phyloP scores from a whole-genome alignment of 2,329 filamentous ascomycete species.

The Aspergillus novofumigatus region DNA sequence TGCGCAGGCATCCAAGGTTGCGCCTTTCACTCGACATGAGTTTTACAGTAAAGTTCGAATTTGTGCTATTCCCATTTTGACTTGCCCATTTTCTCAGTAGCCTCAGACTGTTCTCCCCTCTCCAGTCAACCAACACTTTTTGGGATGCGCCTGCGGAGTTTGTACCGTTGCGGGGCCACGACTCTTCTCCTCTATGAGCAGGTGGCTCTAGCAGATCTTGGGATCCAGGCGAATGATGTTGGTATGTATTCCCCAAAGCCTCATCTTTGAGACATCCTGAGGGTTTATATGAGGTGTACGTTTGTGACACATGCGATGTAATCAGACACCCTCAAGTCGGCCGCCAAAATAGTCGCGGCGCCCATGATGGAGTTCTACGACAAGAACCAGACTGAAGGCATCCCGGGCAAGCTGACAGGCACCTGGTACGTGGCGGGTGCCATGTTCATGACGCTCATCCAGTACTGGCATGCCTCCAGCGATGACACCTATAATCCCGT shows the following conservation, averaged over 20 bases:
- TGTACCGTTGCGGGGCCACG: neutral
- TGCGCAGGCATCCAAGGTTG: too few species aligned
- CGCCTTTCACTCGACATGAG: too few species aligned
- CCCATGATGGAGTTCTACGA: conserved; percentile 49
- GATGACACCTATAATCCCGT: conserved; percentile 58
- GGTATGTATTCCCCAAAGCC: conserved; percentile 4
- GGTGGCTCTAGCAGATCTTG: neutral
- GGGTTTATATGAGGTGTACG: neutral
- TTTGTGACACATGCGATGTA: neutral
- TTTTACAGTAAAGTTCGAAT: too few species aligned
- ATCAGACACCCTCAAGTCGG: conserved; percentile 35
- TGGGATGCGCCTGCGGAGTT: neutral
- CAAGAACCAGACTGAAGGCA: conserved; percentile 45
- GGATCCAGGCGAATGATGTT: conserved; percentile 5
- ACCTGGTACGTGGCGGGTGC: conserved; percentile 70
- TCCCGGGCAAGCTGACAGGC: conserved; percentile 57
- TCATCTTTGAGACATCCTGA: neutral
- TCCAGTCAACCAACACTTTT: neutral
- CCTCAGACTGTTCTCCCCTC: neutral
- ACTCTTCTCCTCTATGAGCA: neutral
- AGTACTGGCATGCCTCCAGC: conserved; percentile 65
- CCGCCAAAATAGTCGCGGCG: conserved; percentile 37
- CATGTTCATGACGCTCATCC: conserved; percentile 63
- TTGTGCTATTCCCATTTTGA: too few species aligned
- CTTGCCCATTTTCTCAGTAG: too few species aligned